phyloP scores from a whole-genome alignment of 176 grass and related monocot species.

The Thalia dealbata region DNA sequence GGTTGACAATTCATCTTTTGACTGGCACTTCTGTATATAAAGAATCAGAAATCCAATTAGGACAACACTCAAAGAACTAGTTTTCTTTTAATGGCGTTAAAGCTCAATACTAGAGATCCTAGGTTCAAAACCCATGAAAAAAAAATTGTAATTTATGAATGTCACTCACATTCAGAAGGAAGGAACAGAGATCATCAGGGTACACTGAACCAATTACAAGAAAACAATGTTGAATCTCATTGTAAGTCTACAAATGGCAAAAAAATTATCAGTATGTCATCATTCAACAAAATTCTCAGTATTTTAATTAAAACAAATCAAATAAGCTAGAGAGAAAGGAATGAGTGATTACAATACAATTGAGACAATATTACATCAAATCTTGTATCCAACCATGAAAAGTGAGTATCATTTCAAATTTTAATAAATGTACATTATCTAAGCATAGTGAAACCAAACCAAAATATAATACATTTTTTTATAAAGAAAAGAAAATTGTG shows the following conservation, averaged over 20 bases:
- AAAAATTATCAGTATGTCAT: neutral
- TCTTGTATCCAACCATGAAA: neutral
- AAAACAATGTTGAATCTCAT: constrained; percentile 96
- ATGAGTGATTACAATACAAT: neutral
- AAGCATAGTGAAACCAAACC: neutral
- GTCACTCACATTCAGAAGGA: constrained; percentile 85
- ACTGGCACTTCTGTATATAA: constrained; percentile 68
- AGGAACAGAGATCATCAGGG: constrained; percentile 80
- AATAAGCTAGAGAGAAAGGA: neutral
- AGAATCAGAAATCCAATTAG: constrained; percentile 2
- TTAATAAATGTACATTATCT: neutral
- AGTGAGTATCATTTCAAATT: neutral
- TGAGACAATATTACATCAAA: neutral
- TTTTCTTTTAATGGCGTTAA: neutral
- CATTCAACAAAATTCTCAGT: neutral
- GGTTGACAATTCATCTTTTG: constrained; percentile 87
- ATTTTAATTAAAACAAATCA: neutral
- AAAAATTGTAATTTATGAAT: neutral
- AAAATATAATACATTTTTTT: neutral
- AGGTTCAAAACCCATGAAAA: no score
- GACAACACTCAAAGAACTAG: neutral
- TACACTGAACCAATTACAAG: constrained; percentile 88
- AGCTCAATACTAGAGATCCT: no score
- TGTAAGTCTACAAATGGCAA: constrained; percentile 62
- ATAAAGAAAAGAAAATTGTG: neutral